A percentile compares a stretch with the other conserved stretches of the same genome.
These are phyloP conservation scores for Gaertneriomyces sp. DNA, from an alignment of 192 early-diverging fungal genomes.

Conservation along the genomic window DNA sequence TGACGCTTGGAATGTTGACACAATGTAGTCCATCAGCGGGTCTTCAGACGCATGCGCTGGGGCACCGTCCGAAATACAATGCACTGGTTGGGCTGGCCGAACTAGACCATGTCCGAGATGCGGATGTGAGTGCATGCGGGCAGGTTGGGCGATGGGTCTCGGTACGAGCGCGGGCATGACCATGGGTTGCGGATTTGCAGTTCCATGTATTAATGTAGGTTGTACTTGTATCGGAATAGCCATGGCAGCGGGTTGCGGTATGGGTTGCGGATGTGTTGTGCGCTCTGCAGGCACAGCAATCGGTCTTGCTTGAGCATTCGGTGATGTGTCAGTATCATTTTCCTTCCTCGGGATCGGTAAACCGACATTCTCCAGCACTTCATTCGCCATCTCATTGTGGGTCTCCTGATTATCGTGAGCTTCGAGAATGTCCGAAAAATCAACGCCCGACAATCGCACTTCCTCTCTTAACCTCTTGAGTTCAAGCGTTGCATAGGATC, in stretches of 20 bases:
- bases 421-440: slow-evolving; percentile 25
- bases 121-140: too few species aligned
- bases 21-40: slow-evolving; percentile 17
- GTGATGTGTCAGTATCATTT: not conserved
- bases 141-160: too few species aligned
- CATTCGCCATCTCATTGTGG: not conserved
- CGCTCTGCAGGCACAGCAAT: not conserved
- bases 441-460: slow-evolving; percentile 22
- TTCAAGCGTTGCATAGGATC: slow-evolving; percentile 37
- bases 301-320: not conserved
- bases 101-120: too few species aligned
- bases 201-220: too few species aligned
- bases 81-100: too few species aligned
- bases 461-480: slow-evolving; percentile 40
- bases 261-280: too few species aligned
- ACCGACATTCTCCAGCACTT: not conserved
- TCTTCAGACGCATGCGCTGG: not conserved
- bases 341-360: not conserved
- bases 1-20: slow-evolving; percentile 21
- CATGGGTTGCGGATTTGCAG: too few species aligned
- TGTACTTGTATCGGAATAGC: too few species aligned
- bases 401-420: not conserved
- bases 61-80: too few species aligned
- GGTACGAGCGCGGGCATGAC: too few species aligned
- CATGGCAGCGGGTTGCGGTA: too few species aligned